Base-by-base conservation (phyloP, 345 rosid species). In the Kernera saxatilis region DNA sequence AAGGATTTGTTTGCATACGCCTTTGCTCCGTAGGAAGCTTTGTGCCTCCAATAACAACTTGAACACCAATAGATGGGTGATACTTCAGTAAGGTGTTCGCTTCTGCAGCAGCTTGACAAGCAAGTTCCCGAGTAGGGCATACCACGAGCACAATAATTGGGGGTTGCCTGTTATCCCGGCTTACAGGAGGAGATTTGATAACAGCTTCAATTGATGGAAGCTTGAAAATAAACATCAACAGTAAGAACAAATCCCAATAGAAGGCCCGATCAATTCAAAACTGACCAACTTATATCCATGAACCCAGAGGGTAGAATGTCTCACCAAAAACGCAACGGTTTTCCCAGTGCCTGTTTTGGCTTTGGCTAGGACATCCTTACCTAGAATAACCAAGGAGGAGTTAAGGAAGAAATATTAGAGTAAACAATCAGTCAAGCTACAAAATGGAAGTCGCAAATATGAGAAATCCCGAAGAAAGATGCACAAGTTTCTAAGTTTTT, bases 41-140 rank as follows among this genome's bases (percentile, higher is more conserved):
- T 41, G 98, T 92, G 69, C 99, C 99, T 74, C 99, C 99, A 35
- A 92, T 95, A 68, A 95, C 99, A 78, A 85, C 93, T 86, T 95
- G 99, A 81, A 85, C 98, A 65, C 99, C 98, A 51, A 92, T 78
- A 53, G 96, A 82, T 52, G 93, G 75, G 76, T 95, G 99, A 77
- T 95, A 86, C 86, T 95, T 95, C 74, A 95, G 75, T 60, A 92
- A 78, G 48, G 70, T 85, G 5, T 85, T 87, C 40, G 96, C 98
- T 85, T 92, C 99, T 23, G 85, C 75, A 74, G 97, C 96, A 76
- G 99, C 99, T 83, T 95, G 99, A 74, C 46, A 68, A n/a, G 99
- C 97, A 81, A 95, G 99, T 84, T 95, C 99, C 74, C 98, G 86
- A 35, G 99, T 95, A 63, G 99, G 98, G 77, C 98, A 92, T 19